Evolutionary conservation across 352 stramenopile genomes (phyloP).

Genomic region (Thalassiosira ordinaria): DNA sequence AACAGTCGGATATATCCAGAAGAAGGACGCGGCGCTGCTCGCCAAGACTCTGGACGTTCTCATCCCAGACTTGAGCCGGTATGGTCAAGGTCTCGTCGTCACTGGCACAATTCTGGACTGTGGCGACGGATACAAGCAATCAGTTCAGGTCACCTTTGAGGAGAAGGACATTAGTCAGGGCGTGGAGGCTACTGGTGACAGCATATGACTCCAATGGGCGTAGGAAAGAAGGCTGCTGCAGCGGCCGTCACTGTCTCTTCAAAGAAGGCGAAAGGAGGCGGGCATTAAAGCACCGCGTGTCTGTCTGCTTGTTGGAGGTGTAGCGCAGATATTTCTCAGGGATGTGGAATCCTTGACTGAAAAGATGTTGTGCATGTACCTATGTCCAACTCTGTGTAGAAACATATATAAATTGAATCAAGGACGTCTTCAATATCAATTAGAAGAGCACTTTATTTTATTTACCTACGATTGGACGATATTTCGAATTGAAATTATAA

Average conservation of each 20-base stretch:
- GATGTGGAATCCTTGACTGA: too few species aligned
- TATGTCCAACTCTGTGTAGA: too few species aligned
- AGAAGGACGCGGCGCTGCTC: background rate
- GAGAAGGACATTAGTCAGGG: background rate
- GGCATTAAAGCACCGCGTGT: too few species aligned
- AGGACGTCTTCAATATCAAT: too few species aligned
- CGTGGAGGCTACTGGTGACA: background rate
- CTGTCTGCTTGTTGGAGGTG: too few species aligned
- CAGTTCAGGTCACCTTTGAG: background rate
- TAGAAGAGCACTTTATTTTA: too few species aligned
- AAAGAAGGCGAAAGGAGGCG: background rate
- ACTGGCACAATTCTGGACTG: background rate
- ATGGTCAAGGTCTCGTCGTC: background rate
- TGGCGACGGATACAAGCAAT: slow-evolving; percentile 3
- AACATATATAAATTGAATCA: too few species aligned
- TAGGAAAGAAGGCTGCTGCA: background rate
- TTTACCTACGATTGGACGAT: too few species aligned
- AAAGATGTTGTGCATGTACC: too few species aligned
- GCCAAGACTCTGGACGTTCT: background rate
- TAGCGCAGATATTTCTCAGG: too few species aligned
- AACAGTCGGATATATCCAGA: slow-evolving; percentile 8
- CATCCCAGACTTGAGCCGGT: background rate
- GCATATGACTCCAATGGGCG: background rate
- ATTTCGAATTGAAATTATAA: too few species aligned
- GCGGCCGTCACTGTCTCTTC: background rate